Evolutionary conservation across 2,329 filamentous ascomycete species (phyloP).

Genomic region (Coccinonectria pachysandricola): DNA sequence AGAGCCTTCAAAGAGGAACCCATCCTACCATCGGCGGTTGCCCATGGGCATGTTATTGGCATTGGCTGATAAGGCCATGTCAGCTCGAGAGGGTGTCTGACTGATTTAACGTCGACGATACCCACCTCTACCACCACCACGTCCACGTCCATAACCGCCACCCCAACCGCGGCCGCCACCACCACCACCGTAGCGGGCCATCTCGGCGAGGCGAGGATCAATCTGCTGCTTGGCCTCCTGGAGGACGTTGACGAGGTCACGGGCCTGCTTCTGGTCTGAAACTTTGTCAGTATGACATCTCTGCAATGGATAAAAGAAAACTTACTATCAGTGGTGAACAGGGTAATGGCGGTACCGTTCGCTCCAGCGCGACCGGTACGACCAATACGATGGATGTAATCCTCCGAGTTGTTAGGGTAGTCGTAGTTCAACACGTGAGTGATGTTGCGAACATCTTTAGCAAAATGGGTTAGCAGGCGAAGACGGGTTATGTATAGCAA

Average conservation of each 20-base stretch:
- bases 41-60: slow-evolving; percentile 41
- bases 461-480: slow-evolving; percentile 67
- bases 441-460: slow-evolving; percentile 98
- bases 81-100: slow-evolving; percentile 24
- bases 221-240: slow-evolving; percentile 97
- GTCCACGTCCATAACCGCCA: slow-evolving; percentile 59
- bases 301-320: slow-evolving; percentile 20
- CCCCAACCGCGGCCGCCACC: slow-evolving; percentile 65
- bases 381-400: slow-evolving; percentile 95
- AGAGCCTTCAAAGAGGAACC: too few species aligned
- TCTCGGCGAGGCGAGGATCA: slow-evolving; percentile 89
- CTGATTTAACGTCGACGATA: slow-evolving; percentile 26
- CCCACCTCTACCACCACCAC: slow-evolving; percentile 42
- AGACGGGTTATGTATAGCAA: slow-evolving; percentile 45
- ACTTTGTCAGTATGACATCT: slow-evolving; percentile 25
- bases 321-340: slow-evolving; percentile 99
- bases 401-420: slow-evolving; percentile 98
- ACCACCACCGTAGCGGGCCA: slow-evolving; percentile 84
- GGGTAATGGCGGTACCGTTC: slow-evolving; percentile 90
- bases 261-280: slow-evolving; percentile 82
- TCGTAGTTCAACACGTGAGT: slow-evolving; percentile 99
- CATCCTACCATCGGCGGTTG: slow-evolving; percentile 40
- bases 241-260: slow-evolving; percentile 88
- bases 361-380: slow-evolving; percentile 92
- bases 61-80: slow-evolving; percentile 30